phyloP scores from a whole-genome alignment of 208 protist species.

The Leishmania gerbilli region DNA sequence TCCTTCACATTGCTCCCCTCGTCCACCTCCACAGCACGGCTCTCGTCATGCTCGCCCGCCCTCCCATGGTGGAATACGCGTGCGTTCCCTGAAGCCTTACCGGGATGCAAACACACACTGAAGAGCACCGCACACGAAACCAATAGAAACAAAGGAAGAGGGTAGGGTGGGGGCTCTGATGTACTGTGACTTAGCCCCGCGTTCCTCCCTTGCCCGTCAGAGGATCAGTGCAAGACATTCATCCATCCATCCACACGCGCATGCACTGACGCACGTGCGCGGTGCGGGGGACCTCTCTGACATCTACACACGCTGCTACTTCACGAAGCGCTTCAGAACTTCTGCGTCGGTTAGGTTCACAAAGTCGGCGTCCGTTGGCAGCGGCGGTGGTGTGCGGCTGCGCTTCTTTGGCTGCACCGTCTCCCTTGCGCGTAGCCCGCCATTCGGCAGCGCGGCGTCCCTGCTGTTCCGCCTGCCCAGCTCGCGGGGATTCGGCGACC shows the following conservation, averaged over 20 bases:
- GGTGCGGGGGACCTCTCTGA: background rate
- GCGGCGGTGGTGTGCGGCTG: conserved; percentile 22
- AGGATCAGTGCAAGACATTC: background rate
- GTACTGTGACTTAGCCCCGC: background rate
- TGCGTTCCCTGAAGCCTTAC: no score
- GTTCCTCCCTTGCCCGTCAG: background rate
- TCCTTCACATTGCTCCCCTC: background rate
- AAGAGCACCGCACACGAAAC: no score
- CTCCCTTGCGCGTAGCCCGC: conserved; percentile 24
- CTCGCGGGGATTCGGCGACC: no score
- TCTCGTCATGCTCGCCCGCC: background rate
- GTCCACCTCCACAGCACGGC: background rate
- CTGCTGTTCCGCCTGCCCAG: background rate
- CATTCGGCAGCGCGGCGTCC: background rate
- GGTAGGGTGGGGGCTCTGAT: no score
- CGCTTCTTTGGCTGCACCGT: conserved; percentile 21
- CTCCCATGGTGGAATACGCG: background rate
- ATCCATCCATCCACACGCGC: background rate
- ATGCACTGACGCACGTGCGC: background rate
- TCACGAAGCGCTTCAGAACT: conserved; percentile 1
- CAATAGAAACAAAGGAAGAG: no score
- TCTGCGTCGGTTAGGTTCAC: conserved; percentile 32
- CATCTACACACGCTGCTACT: background rate
- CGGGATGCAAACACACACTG: background rate
- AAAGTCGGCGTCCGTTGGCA: conserved; percentile 40